Evolutionary conservation across 2,329 filamentous ascomycete species (phyloP), one percentile per base, ranked within the genome.

Genomic region (Penicillium sp.): DNA sequence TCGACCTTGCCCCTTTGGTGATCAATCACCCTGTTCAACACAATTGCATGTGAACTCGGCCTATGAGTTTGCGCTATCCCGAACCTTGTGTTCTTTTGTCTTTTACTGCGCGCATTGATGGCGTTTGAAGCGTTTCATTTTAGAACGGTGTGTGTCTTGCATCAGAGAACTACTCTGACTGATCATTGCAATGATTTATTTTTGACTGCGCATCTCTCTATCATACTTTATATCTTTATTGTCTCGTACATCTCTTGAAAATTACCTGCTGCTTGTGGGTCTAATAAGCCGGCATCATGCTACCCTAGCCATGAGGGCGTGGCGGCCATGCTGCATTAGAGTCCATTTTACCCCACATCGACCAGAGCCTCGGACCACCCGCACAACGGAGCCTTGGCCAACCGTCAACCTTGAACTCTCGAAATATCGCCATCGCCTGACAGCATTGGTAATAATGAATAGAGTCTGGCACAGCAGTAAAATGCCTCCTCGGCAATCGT

Each of bases 21-120:
- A 63, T 39, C 33, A 58, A 54, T 61, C 56, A 66, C 52, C 56
- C 61, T 56, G 55, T 66, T 64, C 64, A 67, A 64, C 63, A 62
- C 58, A 53, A 56, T 63, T 66, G 60, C 63, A 65, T 65, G 58
- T 55, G 65, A 58, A 59, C 54, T 41, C 50, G 59, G 62, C 57
- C 55, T 66, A 61, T 31, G 49, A 60, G 44, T 46, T 43, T 65
- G 55, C 63, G 59, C 57, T 60, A 56, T 58, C 64, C 47, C 59
- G 46, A 55, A 44, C 36, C n/a, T 50, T 50, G 41, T 55, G 54
- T n/a, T 35, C 10, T 56, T 54, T 24, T 24, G 13, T 53, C 43
- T 37, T 49, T 59, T 57, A 13, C 35, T 31, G 36, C 9, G 19
- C 33, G 54, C 60, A 60, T 63, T 47, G 10, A 58, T 54, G 60